A percentile compares a stretch with the other conserved stretches of the same genome.
Evolutionary conservation across 768 basidiomycete species (phyloP).

Genomic region (Porpolomopsis calyptriformis): DNA sequence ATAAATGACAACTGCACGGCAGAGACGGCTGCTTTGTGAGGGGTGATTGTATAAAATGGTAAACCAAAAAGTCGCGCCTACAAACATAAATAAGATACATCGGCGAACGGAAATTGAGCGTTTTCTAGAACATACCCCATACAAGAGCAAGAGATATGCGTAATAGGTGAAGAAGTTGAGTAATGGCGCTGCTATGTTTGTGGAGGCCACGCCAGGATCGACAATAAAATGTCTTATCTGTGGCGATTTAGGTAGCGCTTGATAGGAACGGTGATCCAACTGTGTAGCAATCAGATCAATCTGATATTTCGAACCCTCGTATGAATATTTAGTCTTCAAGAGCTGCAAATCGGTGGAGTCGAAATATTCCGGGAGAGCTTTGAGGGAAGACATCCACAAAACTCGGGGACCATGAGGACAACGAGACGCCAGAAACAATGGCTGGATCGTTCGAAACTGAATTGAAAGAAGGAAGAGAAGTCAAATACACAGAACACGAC

Average conservation of each 20-base stretch:
- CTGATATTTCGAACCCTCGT: constrained; percentile 68
- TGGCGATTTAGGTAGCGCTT: constrained; percentile 14
- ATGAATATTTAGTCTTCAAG: constrained; percentile 46
- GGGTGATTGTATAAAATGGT: constrained; percentile 47
- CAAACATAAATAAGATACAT: neutral
- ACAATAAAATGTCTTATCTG: constrained; percentile 48
- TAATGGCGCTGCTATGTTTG: constrained; percentile 45
- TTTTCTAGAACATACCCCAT: constrained; percentile 38
- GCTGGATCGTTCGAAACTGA: constrained; percentile 56
- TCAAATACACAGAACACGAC: no score
- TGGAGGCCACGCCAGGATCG: constrained; percentile 61
- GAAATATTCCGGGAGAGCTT: constrained; percentile 44
- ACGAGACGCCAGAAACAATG: constrained; percentile 36
- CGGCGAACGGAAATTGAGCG: no score
- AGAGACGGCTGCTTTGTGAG: constrained; percentile 58
- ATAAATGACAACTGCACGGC: constrained; percentile 59
- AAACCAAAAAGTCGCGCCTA: constrained; percentile 67
- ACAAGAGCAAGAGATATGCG: constrained; percentile 47
- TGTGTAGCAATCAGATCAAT: constrained; percentile 53
- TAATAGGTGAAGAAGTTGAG: constrained; percentile 34
- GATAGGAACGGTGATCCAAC: constrained; percentile 38
- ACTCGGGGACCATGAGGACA: constrained; percentile 43
- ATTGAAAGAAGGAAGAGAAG: constrained; percentile 2
- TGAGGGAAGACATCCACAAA: constrained; percentile 72
- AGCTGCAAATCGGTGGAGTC: constrained; percentile 66